These are phyloP conservation scores for Fabrea salina DNA, from an alignment of 169 alveolate genomes.

Conservation along the genomic window DNA sequence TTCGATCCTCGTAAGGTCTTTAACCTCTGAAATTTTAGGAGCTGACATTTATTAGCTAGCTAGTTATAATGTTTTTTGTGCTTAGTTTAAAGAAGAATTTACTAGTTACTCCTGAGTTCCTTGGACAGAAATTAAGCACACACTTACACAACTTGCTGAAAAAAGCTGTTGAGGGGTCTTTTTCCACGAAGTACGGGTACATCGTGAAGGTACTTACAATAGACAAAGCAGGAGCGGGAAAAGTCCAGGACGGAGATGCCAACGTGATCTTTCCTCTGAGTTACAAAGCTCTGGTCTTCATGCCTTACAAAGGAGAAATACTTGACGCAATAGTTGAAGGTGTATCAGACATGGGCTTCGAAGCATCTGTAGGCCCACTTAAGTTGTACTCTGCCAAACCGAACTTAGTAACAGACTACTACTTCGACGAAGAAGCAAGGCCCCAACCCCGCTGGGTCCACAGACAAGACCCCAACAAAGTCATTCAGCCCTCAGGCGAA, in stretches of 20 bases:
- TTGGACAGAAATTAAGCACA: neutral
- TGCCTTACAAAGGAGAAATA: slow-evolving; percentile 33
- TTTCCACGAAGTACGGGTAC: neutral
- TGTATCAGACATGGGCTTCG: slow-evolving; percentile 1
- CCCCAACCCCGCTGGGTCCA: slow-evolving; percentile 25
- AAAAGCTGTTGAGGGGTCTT: slow-evolving; percentile 25
- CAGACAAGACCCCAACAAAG: neutral
- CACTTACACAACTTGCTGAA: slow-evolving; percentile 11
- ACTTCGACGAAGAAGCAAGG: neutral
- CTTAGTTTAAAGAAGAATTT: slow-evolving; percentile 15
- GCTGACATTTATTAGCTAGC: neutral
- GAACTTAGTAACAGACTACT: slow-evolving; percentile 5
- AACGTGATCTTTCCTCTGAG: slow-evolving; percentile 9
- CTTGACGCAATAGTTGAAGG: slow-evolving; percentile 15
- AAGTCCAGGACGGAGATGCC: slow-evolving; percentile 13
- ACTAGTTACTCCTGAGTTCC: slow-evolving; percentile 27
- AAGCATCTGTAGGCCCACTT: slow-evolving; percentile 28
- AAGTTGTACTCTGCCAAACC: neutral
- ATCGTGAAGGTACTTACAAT: slow-evolving; percentile 17
- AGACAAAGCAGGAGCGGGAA: slow-evolving; percentile 26
- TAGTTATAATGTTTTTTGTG: slow-evolving; percentile 29
- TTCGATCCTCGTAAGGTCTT: slow-evolving; percentile 89
- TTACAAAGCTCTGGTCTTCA: slow-evolving; percentile 33
- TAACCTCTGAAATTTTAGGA: slow-evolving; percentile 81
- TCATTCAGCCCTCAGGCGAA: neutral